Conservation (phyloP, 1,139 yeast species). For the Lodderomyces pseudojiufengensis region DNA sequence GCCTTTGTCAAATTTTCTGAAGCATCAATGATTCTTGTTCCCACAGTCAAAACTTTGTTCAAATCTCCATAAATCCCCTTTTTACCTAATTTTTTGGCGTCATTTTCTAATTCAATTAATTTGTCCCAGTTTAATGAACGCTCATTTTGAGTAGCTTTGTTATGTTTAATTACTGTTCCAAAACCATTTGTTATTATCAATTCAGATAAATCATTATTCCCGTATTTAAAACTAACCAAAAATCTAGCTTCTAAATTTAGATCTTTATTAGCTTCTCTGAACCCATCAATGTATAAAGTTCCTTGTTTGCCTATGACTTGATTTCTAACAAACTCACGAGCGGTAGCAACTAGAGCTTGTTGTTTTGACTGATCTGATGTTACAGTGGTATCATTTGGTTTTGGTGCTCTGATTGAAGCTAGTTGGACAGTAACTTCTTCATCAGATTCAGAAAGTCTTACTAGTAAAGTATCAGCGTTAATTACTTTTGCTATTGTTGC, state of each 20-base stretch:
- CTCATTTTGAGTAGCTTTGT: constrained; percentile 64
- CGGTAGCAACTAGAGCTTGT: constrained; percentile 54
- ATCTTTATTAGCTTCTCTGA: constrained; percentile 54
- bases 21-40: constrained; percentile 71
- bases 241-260: constrained; percentile 64
- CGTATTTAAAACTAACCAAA: constrained; percentile 51
- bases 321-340: constrained; percentile 70
- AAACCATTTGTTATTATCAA: constrained; percentile 60
- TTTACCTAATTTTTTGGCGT: constrained; percentile 50
- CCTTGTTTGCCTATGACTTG: constrained; percentile 69
- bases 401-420: constrained; percentile 52
- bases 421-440: constrained; percentile 63
- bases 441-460: constrained; percentile 45
- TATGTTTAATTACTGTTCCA: constrained; percentile 77
- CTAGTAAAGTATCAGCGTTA: constrained; percentile 63
- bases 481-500: constrained; percentile 60
- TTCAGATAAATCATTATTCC: constrained; percentile 61
- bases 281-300: constrained; percentile 57
- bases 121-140: constrained; percentile 78
- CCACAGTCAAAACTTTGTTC: constrained; percentile 47
- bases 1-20: constrained; percentile 73
- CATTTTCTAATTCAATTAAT: constrained; percentile 65
- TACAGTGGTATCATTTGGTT: constrained; percentile 1
- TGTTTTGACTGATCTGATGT: constrained; percentile 25
- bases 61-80: constrained; percentile 57